Evolutionary conservation across 2,329 filamentous ascomycete genomes (phyloP).

Genomic region (Aaosphaeria arxii): DNA sequence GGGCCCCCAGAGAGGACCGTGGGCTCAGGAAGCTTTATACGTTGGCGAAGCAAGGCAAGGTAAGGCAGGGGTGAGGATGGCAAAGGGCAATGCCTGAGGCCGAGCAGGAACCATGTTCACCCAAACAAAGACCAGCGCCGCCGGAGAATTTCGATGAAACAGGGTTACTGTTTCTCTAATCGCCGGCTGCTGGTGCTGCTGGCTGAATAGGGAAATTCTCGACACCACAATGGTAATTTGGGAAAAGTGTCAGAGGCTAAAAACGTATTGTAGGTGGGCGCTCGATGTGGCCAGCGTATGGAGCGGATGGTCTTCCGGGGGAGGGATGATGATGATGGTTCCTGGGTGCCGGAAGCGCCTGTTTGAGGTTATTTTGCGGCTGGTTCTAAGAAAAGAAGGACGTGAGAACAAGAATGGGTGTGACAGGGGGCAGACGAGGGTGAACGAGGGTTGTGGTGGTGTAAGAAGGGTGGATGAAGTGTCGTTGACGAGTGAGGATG

Average conservation of each 20-base stretch:
- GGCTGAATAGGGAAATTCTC: slow-evolving; percentile 23
- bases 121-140: slow-evolving; percentile 22
- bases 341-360: slow-evolving; percentile 32
- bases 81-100: too few relatives aligned
- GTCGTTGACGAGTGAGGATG: background rate
- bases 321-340: slow-evolving; percentile 9
- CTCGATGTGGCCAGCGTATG: background rate
- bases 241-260: too few relatives aligned
- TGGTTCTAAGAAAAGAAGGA: slow-evolving; percentile 33
- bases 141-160: slow-evolving; percentile 40
- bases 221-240: slow-evolving; percentile 10
- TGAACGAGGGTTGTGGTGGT: slow-evolving; percentile 32
- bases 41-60: too few relatives aligned
- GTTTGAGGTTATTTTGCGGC: slow-evolving; percentile 33
- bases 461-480: slow-evolving; percentile 24
- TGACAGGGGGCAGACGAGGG: background rate
- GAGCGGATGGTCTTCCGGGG: slow-evolving; percentile 27
- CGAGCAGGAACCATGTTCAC: too few relatives aligned
- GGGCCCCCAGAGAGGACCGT: too few relatives aligned
- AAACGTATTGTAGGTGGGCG: too few relatives aligned
- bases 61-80: too few relatives aligned
- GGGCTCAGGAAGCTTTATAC: too few relatives aligned
- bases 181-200: slow-evolving; percentile 15
- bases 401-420: slow-evolving; percentile 10
- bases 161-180: slow-evolving; percentile 37